Evolutionary conservation across 2,329 filamentous ascomycete genomes (phyloP), one percentile per base, ranked within the genome.

Genomic region (Clarireedia sp.): DNA sequence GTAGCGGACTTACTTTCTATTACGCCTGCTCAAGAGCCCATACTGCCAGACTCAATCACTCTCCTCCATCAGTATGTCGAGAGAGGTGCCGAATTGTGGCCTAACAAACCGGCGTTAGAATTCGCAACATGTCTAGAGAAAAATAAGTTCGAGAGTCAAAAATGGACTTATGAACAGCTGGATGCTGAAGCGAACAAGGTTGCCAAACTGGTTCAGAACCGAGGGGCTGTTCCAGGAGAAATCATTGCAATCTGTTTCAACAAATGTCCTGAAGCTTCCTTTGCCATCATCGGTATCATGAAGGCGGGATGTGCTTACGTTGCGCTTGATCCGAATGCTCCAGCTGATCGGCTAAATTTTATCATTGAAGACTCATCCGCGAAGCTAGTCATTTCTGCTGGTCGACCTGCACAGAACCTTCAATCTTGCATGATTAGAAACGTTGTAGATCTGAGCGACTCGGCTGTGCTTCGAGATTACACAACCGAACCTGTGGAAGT

Each of bases 21-120:
- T 24, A 76, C 81, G 0, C 82, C 88, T 3, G 76, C 90, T 0
- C 75, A 78, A 50, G 72, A 81, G 7, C 67, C 74, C 0, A 72
- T 73, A 0, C 74, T 96, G 5, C 70, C 77, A 7, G 57, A 57
- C 0, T 80, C 83, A 0, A 78, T 84, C 0, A 64, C 67, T 1
- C 74, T 91, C 3, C 72, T 96, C 5, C 90, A 96, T 66, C 76
- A 91, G 55, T 87, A 95, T 58, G 84, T 96, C 5, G 89, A 95
- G 66, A 60, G 69, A 0, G 81, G 81, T 33, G 84, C 86, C 0
- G 37, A 60, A 0, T 63, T 71, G 0, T 70, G 75, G 19, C 87
- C 90, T 0, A 63, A 81, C 0, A 82, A 78, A 40, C 71, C 74
- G 3, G 91, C 91, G 0, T 76, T 96, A 1, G 86, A 95, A 60